These are phyloP conservation scores for Parvularia atlantis DNA, from an alignment of 78 protist species.

Conservation along the genomic window DNA sequence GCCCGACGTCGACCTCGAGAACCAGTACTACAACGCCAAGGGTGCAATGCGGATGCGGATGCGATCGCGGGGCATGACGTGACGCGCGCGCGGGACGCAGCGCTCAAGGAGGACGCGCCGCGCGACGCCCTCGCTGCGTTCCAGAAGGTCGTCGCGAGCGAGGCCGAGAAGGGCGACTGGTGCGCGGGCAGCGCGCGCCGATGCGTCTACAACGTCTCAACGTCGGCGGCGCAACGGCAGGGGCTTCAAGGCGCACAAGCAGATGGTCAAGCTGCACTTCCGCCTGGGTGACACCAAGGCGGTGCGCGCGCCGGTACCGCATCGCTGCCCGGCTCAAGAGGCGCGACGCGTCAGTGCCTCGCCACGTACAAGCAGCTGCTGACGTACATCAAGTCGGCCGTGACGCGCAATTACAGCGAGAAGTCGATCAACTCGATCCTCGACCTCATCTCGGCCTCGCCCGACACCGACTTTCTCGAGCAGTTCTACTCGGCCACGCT, in stretches of 20 bases:
- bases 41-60: neutral
- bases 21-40: neutral
- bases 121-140: constrained; percentile 4
- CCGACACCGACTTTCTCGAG: constrained; percentile 16
- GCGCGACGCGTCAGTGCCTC: constrained; percentile 4
- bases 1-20: constrained; percentile 19
- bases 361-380: constrained; percentile 21
- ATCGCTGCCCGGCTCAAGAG: too few species aligned
- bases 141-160: neutral
- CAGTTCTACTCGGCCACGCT: constrained; percentile 31
- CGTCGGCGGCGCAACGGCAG: too few species aligned
- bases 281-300: neutral
- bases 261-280: constrained; percentile 41
- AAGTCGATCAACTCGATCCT: constrained; percentile 56
- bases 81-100: neutral
- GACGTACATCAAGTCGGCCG: constrained; percentile 50
- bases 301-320: neutral
- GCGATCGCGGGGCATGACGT: neutral
- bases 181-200: too few species aligned
- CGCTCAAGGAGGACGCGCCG: neutral
- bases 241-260: constrained; percentile 65
- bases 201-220: too few species aligned
- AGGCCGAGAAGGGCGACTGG: constrained; percentile 25
- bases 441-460: constrained; percentile 34
- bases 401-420: constrained; percentile 63